Base-by-base conservation (phyloP, 352 stramenopile genomes). In the Globisporangium nagaii region DNA sequence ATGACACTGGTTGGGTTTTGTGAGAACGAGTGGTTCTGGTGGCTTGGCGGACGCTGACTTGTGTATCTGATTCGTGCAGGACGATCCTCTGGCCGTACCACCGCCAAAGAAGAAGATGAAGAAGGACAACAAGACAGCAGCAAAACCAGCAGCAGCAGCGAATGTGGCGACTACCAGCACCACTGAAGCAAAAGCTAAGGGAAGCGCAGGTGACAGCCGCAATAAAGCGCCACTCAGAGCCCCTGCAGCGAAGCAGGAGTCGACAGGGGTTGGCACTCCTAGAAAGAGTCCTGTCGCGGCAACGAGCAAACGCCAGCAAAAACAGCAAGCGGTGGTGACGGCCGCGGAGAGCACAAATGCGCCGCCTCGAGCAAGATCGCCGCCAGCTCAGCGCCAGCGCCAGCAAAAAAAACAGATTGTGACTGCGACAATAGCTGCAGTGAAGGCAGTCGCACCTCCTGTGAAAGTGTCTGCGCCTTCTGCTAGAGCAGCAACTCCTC, bases 61-160 rank as follows among this genome's bases (percentile, higher is more conserved):
- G 13, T 31, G 22, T 8, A 4, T 31, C 4, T 32, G n/a, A 10
- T 25, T 43, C 3, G 24, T 24, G 28, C 19, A 41, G 48, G 48
- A 55, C 24, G 48, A n/a, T 20, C 34, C 48, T 25, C 34, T 55
- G 17, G 24, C 25, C 20, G 48, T 13, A 45, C 20, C 22, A 34
- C 2, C 9, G 9, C 10, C 34, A 32, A 55, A 55, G 37, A 55
- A 28, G 24, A 55, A 24, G 27, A 55, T 32, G 17, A 24, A 55
- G 24, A 54, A 44, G n/a, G 44, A 15, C 47, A 54, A 35, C 24
- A 34, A 54, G 6, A 55, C 44, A 43, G 48, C 37, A 13, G 27
- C 25, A 19, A 8, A 20, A 30, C 7, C 30, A 50, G 12, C 43
- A 45, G 3, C 15, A 24, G 8, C 45, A 6, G 11, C 30, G 2